phyloP scores from a whole-genome alignment of 768 basidiomycete genomes.

The Russula lepida region DNA sequence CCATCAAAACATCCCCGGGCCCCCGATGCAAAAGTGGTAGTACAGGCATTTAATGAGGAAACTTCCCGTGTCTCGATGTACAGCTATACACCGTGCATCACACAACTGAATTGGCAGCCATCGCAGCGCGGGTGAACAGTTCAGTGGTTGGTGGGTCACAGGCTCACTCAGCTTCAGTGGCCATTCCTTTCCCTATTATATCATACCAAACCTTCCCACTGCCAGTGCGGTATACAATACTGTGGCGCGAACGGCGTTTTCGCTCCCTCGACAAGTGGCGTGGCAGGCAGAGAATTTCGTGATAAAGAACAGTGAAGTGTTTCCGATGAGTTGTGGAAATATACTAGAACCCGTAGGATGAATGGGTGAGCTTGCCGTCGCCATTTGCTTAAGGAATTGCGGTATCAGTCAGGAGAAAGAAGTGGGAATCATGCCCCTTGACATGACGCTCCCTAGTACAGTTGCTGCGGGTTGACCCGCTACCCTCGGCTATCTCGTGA shows the following conservation, averaged over 20 bases:
- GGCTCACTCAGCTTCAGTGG: no score
- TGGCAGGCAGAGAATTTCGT: conserved; percentile 12
- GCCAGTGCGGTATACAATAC: not conserved
- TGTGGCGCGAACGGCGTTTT: conserved; percentile 13
- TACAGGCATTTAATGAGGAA: not conserved
- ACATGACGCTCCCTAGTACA: not conserved
- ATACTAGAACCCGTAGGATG: not conserved
- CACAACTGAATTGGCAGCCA: not conserved
- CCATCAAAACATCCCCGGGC: not conserved
- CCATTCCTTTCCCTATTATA: not conserved
- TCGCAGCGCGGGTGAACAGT: not conserved
- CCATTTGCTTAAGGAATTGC: not conserved
- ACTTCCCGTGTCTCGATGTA: not conserved
- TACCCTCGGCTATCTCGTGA: conserved; percentile 5
- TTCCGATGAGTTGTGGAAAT: not conserved
- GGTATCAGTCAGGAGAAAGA: not conserved
- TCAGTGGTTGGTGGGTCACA: not conserved
- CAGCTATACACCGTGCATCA: not conserved
- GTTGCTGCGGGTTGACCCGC: not conserved
- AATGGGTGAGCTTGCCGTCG: not conserved
- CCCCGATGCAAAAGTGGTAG: not conserved
- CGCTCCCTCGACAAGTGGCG: conserved; percentile 3
- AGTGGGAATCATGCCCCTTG: not conserved
- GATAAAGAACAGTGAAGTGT: conserved; percentile 1
- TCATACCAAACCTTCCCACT: not conserved